Percentiles rank a stretch among this genome's conserved stretches.
Evolutionary conservation across 1,139 yeast genomes (phyloP).

Genomic region (Suhomyces chickasaworum): DNA sequence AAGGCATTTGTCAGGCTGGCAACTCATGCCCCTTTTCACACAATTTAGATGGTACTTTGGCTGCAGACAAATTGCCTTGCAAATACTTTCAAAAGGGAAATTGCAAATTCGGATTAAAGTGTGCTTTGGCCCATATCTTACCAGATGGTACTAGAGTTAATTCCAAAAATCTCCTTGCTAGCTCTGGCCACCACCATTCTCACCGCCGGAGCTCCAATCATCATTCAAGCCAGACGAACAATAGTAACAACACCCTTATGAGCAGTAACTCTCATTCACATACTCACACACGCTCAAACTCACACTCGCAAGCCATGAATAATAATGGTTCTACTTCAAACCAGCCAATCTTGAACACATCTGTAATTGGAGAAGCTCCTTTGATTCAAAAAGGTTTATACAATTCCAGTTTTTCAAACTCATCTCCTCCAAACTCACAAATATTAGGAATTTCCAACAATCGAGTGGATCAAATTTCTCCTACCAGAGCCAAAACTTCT

Average conservation of each 20-base stretch:
- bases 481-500: neutral
- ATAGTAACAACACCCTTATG: neutral
- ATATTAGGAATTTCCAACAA: slow-evolving; percentile 19
- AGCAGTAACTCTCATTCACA: neutral
- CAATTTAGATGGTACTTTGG: slow-evolving; percentile 57
- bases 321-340: neutral
- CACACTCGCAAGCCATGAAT: neutral
- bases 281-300: neutral
- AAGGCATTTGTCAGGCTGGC: slow-evolving; percentile 96
- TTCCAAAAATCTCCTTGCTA: slow-evolving; percentile 34
- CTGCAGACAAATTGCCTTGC: slow-evolving; percentile 75
- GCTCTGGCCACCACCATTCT: slow-evolving; percentile 9
- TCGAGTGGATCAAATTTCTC: neutral
- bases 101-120: slow-evolving; percentile 89
- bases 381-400: neutral
- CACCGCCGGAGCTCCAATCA: slow-evolving; percentile 3
- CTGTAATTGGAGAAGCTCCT: neutral
- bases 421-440: slow-evolving; percentile 14
- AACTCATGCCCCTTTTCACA: slow-evolving; percentile 90
- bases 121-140: slow-evolving; percentile 87
- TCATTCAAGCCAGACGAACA: neutral
- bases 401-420: neutral
- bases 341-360: neutral
- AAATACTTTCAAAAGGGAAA: slow-evolving; percentile 93
- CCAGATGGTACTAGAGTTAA: slow-evolving; percentile 88